These are phyloP conservation scores for Malus sieversii DNA, from an alignment of 306 rosid genomes.

Conservation along the genomic window DNA sequence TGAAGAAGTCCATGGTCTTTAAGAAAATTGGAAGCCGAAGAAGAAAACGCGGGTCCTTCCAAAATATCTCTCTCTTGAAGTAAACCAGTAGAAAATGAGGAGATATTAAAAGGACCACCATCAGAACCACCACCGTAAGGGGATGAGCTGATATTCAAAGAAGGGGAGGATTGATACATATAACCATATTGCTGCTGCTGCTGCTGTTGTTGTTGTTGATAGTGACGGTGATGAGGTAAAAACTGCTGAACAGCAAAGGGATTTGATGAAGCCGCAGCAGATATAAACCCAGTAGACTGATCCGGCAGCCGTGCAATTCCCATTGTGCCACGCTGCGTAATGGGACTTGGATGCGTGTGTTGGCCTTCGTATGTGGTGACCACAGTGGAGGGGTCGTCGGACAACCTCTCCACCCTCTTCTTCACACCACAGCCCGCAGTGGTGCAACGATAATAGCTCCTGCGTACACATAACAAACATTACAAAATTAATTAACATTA, in stretches of 20 bases:
- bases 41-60: constrained; percentile 2
- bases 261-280: background rate
- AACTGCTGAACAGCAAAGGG: constrained; percentile 10
- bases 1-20: constrained; percentile 79
- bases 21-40: constrained; percentile 17
- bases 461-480: background rate
- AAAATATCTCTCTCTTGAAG: constrained; percentile 20
- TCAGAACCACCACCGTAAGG: background rate
- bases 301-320: constrained; percentile 22
- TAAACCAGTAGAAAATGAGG: constrained; percentile 14
- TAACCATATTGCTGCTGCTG: constrained; percentile 23
- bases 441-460: constrained; percentile 98
- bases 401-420: constrained; percentile 86
- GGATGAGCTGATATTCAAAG: constrained; percentile 19
- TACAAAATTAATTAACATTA: background rate
- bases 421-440: constrained; percentile 60
- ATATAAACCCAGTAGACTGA: background rate
- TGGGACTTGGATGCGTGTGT: constrained; percentile 67
- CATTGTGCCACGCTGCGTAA: constrained; percentile 38
- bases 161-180: constrained; percentile 26
- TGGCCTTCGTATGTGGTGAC: constrained; percentile 93
- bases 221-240: constrained; percentile 15
- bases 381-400: constrained; percentile 48
- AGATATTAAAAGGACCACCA: background rate
- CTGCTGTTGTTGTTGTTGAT: background rate